Evolutionary conservation across 495 filamentous ascomycete species (phyloP), one percentile per base, ranked within the genome.

Genomic region (Neurospora tetrasperma): DNA sequence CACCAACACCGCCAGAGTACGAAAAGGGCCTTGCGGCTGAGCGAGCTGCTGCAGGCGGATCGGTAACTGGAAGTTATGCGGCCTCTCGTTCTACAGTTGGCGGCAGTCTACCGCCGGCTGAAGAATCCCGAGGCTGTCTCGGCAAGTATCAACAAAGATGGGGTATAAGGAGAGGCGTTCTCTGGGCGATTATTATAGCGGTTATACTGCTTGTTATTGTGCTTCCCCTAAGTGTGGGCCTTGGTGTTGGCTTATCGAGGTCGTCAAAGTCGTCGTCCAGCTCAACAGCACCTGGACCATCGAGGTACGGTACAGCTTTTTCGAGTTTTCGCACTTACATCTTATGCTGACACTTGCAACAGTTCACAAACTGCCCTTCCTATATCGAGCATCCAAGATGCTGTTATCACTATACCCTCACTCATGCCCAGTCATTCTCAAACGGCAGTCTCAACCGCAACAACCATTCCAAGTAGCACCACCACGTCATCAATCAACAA

Each of bases 211-310:
- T 84, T 10, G 11, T 83, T 11, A 46, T 85, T 11, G 69, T 76
- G 44, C 42, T 85, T 18, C 80, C 79, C 8, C 75, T 86, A 11
- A 81, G 83, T 0, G 78, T 83, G 9, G 84, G 84, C 0, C 75
- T 84, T 4, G 80, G 82, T 0, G 76, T 85, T 2, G 80, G 79
- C 0, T 69, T 82, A 35, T 48, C 72, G 31, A 74, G 74, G 71
- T 74, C 70, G 20, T 48, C 74, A 38, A 66, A 41, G 23, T 66
- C 16, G 42, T 18, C 42, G 42, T 18, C 46, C 2, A 70, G 70
- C 2, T 18, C 72, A 11, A 38, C 40, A n/a, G 46, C 54, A 23
- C 23, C 68, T n/a, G 4, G 42, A 5, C 6, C 71, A 35, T 74
- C 76, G 70, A 82, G 80, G 79, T 82, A 41, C 31, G 76, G 75